phyloP scores from a whole-genome alignment of 2,329 filamentous ascomycete genomes.

The Arthroderma sp. region DNA sequence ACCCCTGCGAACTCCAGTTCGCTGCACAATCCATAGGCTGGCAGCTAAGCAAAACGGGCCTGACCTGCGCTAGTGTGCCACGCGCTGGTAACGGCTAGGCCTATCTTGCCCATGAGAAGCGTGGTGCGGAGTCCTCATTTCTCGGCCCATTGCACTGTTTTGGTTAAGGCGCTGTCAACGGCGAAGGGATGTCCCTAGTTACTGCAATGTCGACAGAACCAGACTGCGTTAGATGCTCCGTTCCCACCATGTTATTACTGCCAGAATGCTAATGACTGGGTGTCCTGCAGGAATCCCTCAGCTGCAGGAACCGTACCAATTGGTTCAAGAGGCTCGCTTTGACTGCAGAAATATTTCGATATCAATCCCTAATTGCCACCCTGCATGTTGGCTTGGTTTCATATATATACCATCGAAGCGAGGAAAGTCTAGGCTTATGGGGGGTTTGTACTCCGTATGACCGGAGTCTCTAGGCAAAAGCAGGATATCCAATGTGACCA shows the following conservation, averaged over 20 bases:
- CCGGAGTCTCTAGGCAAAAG: not conserved
- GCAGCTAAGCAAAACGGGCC: not conserved
- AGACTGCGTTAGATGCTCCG: constrained; percentile 3
- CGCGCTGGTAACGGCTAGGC: not conserved
- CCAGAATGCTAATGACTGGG: not conserved
- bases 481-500: not conserved
- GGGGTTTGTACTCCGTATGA: not conserved
- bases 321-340: not conserved
- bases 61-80: constrained; percentile 1
- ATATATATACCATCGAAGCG: constrained; percentile 2
- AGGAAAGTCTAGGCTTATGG: not conserved
- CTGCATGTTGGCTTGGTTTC: not conserved
- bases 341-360: not conserved
- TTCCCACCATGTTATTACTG: not conserved
- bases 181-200: constrained; percentile 1
- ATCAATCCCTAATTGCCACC: not conserved
- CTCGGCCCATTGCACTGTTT: constrained; percentile 1
- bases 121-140: not conserved
- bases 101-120: not conserved
- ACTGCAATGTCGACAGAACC: not conserved
- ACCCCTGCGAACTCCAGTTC: not conserved
- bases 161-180: not conserved
- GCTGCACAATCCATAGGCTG: not conserved
- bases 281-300: not conserved
- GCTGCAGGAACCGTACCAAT: not conserved